phyloP scores from a whole-genome alignment of 345 rosid species.

The thale cress (Arabidopsis thaliana) region TAIR10.1 NC_003074.8:9626501-9627000 shows the following conservation, averaged over 20 bases:
- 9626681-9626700: not conserved
- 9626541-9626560: not conserved
- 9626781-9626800: not conserved
- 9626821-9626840: not conserved
- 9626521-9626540: not conserved
- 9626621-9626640: not conserved
- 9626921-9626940: no score
- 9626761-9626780: not conserved
- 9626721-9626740: not conserved
- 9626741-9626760: not conserved
- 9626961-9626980: no score
- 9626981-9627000: no score
- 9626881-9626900: no score
- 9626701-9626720: not conserved
- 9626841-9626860: no score
- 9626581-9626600: not conserved
- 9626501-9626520: no score
- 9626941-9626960: no score
- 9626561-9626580: not conserved
- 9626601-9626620: not conserved
- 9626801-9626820: no score
- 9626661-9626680: not conserved
- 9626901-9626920: no score
- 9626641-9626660: not conserved
- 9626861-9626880: no score